Percentiles rank a stretch among this genome's conserved stretches.
Evolutionary conservation across 164 flowering plant species (phyloP).

Genomic region (Aristolochia contorta): DNA sequence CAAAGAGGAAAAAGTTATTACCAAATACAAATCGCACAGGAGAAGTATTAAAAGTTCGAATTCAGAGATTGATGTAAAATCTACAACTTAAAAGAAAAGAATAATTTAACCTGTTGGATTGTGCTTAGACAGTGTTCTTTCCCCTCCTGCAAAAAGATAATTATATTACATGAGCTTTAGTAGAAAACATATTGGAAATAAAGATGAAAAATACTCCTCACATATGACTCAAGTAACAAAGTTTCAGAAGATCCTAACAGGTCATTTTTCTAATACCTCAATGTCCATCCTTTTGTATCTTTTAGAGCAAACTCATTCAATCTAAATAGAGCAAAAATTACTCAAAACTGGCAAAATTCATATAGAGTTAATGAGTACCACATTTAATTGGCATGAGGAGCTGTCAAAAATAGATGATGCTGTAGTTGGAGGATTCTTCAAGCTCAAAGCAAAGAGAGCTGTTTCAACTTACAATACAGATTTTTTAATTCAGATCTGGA

Average conservation of each 20-base stretch:
- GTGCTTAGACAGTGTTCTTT: constrained; percentile 46
- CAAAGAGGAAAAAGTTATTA: constrained; percentile 11
- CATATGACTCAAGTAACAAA: too few relatives aligned
- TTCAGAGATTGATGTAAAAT: not conserved
- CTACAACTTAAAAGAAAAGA: not conserved
- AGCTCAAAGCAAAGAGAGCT: constrained; percentile 77
- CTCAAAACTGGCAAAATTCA: too few relatives aligned
- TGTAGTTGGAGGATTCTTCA: constrained; percentile 39
- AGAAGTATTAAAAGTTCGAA: not conserved
- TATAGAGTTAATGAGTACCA: constrained; percentile 28
- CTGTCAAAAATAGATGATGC: constrained; percentile 32
- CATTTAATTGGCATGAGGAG: constrained; percentile 38
- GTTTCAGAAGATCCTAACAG: too few relatives aligned
- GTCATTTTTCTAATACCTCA: too few relatives aligned
- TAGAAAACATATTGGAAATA: not conserved
- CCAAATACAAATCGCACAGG: not conserved
- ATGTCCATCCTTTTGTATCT: too few relatives aligned
- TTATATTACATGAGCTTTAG: too few relatives aligned
- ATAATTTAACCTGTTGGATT: constrained; percentile 64
- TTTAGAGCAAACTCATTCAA: too few relatives aligned
- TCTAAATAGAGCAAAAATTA: too few relatives aligned
- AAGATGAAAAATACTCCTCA: not conserved
- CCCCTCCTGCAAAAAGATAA: constrained; percentile 33
- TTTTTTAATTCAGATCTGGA: constrained; percentile 7
- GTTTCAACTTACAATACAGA: constrained; percentile 77